Conservation (phyloP, 192 early-diverging fungal genomes). For the Linnemannia schmuckeri region DNA sequence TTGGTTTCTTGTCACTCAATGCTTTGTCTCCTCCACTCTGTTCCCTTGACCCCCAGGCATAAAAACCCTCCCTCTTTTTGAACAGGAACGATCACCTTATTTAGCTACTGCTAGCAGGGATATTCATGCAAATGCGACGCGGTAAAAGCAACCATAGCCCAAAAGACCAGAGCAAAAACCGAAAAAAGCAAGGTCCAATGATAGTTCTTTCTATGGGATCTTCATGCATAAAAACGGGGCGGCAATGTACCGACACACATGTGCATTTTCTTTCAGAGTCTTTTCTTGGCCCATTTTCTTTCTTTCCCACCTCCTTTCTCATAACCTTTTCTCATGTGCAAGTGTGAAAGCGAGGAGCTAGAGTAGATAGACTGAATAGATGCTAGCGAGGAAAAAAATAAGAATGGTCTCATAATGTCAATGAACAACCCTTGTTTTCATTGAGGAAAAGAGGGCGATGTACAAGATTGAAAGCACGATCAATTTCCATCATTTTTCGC, state of each 20-base stretch:
- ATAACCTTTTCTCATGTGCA: neutral
- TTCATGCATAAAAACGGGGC: neutral
- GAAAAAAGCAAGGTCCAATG: neutral
- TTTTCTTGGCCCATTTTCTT: neutral
- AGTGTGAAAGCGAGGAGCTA: neutral
- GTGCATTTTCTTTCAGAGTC: neutral
- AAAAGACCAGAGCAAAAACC: neutral
- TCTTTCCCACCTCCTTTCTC: neutral
- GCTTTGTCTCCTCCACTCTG: no score
- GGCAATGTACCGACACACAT: neutral
- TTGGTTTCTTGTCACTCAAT: no score
- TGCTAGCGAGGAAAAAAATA: neutral
- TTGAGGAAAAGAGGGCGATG: neutral
- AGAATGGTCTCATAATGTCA: neutral
- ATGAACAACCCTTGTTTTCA: neutral
- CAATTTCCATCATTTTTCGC: neutral
- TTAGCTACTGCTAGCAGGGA: no score
- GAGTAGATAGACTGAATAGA: neutral
- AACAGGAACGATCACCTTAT: no score
- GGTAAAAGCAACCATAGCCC: neutral
- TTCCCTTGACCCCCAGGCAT: no score
- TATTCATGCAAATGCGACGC: no score
- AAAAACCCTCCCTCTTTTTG: no score
- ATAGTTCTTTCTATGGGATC: neutral
- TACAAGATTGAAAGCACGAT: neutral